Base-by-base conservation (phyloP, 208 protist species). In the Jaenimonas drosophilae region DNA sequence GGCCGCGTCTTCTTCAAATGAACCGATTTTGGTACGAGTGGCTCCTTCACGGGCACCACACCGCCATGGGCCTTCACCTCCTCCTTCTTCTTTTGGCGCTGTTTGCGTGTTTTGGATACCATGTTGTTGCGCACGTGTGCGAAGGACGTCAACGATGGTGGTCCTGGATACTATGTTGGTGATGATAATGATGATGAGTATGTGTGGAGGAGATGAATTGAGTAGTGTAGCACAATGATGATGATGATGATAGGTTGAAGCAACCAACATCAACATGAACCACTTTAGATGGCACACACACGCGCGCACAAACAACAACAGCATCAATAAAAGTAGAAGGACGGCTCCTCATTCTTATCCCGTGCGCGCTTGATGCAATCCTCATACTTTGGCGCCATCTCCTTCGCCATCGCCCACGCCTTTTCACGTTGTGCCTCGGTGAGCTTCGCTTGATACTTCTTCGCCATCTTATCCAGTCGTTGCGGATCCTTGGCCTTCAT, bases 1-100 rank as follows among this genome's bases (percentile, higher is more conserved):
- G 86, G 86, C 7, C 78, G 80, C 3, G 81, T 90, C 50, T 88
- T 90, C 68, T 94, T 94, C 24, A 88, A 54, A 40, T 89, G 80
- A 12, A 94, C 65, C 0, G 77, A 89, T 60, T 90, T 94, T 29
- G 68, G 76, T 41, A 53, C 45, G 26, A 61, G 64, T 1, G 81
- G 80, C 25, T 82, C 59, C 2, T 87, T 72, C 16, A 57, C 14
- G 78, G 73, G 61, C 19, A 85, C 51, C 12, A 82, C 64, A 21
- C 81, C 81, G 38, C 68, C 69, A 61, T 90, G 76, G 12, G 46
- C 72, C 28, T 72, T 58, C 29, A 93, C 44, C 5, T 53, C 58
- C 19, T 60, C 69, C 61, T 76, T 81, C 56, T 80, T 76, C 52
- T 83, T 84, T 43, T 94, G 86, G 4, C 76, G 70, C 57, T 94